Conservation (phyloP, 176 grass and related monocot species). For the Coix lacrymajobi region DNA sequence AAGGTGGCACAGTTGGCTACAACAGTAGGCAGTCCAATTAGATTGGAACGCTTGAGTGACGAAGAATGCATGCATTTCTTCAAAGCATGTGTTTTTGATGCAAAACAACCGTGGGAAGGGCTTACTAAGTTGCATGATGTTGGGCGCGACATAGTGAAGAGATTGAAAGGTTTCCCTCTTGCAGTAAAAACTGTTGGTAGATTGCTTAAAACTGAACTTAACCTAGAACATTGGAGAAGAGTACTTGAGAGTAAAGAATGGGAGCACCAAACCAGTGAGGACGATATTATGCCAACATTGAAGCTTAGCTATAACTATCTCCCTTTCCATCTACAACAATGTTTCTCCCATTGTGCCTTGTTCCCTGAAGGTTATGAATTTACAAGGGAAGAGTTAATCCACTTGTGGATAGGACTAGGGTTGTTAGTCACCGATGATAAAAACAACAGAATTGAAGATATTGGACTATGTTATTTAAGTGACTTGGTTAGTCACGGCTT, state of each 20-base stretch:
- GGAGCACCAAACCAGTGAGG: not conserved
- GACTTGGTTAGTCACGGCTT: not conserved
- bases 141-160: not conserved
- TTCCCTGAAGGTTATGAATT: not conserved
- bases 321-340: not conserved
- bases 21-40: too few species aligned
- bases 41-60: too few species aligned
- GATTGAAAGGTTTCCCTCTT: not conserved
- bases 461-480: not conserved
- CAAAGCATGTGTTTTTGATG: constrained; percentile 14
- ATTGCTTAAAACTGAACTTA: not conserved
- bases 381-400: not conserved
- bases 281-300: constrained; percentile 9
- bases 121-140: not conserved
- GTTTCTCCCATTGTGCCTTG: constrained; percentile 2
- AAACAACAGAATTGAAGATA: not conserved
- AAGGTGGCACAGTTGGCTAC: too few species aligned
- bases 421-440: not conserved
- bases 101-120: not conserved
- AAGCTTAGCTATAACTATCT: not conserved
- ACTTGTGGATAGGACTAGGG: constrained; percentile 16
- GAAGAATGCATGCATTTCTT: too few species aligned
- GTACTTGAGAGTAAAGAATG: not conserved
- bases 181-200: constrained; percentile 11
- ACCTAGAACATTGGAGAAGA: not conserved